phyloP scores from a whole-genome alignment of 169 alveolate species.

The Hepatocystis sp. region DNA sequence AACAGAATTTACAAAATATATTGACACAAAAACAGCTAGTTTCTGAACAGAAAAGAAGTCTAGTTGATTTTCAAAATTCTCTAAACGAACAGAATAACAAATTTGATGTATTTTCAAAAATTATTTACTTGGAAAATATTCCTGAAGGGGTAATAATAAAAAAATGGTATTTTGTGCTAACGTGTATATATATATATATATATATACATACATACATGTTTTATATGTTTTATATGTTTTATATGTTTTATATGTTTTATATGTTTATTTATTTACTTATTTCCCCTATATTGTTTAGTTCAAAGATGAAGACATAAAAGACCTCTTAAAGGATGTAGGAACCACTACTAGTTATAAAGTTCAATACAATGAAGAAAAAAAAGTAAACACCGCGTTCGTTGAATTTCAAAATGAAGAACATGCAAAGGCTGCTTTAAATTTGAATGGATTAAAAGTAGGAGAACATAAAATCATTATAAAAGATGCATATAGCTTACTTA shows the following conservation, averaged over 20 bases:
- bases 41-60: constrained; percentile 46
- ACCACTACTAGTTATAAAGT: constrained; percentile 60
- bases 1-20: constrained; percentile 24
- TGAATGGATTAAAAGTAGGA: constrained; percentile 62
- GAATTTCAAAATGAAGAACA: constrained; percentile 78
- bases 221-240: background rate
- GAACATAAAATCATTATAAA: constrained; percentile 26
- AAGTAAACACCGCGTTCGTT: constrained; percentile 57
- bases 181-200: background rate
- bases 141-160: constrained; percentile 54
- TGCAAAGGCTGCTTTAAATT: constrained; percentile 77
- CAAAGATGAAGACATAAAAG: constrained; percentile 59
- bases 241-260: constrained; percentile 26
- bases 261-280: background rate
- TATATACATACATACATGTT: background rate
- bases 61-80: constrained; percentile 61
- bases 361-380: constrained; percentile 39
- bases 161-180: too few relatives aligned
- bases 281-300: constrained; percentile 46
- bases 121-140: constrained; percentile 59
- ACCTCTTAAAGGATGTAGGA: constrained; percentile 77
- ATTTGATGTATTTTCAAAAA: constrained; percentile 68
- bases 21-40: constrained; percentile 10
- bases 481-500: constrained; percentile 71
- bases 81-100: constrained; percentile 52